Evolutionary conservation across 495 filamentous ascomycete genomes (phyloP).

Genomic region (Pyrenula aspistea): DNA sequence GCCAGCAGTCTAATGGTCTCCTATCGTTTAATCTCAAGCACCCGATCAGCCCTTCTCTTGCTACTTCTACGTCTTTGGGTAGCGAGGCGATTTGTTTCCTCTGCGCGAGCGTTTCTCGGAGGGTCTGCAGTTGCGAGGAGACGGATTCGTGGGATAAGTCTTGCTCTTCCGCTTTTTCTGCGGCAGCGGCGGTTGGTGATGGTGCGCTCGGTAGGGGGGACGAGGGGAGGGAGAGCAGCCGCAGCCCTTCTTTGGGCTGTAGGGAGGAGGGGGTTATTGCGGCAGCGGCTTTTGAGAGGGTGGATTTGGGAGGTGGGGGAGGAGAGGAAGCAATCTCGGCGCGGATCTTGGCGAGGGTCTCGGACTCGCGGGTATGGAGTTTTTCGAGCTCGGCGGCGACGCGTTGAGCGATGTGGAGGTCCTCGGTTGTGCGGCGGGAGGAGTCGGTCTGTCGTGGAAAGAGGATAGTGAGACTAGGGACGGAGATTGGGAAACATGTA

Average conservation of each 20-base stretch:
- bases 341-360: slow-evolving; percentile 37
- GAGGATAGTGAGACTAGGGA: background rate
- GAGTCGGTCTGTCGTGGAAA: slow-evolving; percentile 58
- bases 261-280: slow-evolving; percentile 33
- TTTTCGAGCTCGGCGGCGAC: slow-evolving; percentile 73
- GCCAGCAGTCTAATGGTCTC: slow-evolving; percentile 88
- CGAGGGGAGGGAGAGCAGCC: slow-evolving; percentile 21
- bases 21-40: slow-evolving; percentile 81
- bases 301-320: slow-evolving; percentile 16
- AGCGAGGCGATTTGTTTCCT: slow-evolving; percentile 57
- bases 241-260: slow-evolving; percentile 33
- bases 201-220: slow-evolving; percentile 2
- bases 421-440: slow-evolving; percentile 68
- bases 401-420: slow-evolving; percentile 81
- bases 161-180: slow-evolving; percentile 14
- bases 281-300: slow-evolving; percentile 25
- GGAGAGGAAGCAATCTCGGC: slow-evolving; percentile 19
- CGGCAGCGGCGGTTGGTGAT: slow-evolving; percentile 4
- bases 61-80: slow-evolving; percentile 56
- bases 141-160: slow-evolving; percentile 41
- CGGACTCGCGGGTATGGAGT: slow-evolving; percentile 51
- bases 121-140: slow-evolving; percentile 5
- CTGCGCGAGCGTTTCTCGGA: slow-evolving; percentile 62
- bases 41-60: slow-evolving; percentile 62
- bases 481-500: background rate